A percentile compares a stretch with the other conserved stretches of the same genome.
Conservation (phyloP, 352 stramenopile genomes). For the Thraustotheca clavata region DNA sequence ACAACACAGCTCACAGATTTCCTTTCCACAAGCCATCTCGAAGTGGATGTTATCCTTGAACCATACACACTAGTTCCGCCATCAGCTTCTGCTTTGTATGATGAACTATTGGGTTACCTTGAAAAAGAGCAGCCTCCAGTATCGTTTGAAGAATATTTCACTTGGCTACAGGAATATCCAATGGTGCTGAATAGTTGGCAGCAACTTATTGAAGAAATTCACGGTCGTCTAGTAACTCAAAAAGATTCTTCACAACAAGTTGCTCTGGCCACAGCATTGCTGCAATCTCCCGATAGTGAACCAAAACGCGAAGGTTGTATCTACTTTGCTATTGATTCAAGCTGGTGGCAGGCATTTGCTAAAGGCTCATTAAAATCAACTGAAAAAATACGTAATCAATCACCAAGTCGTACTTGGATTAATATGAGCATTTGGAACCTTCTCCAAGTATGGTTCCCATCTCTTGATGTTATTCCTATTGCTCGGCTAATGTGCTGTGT, state of each 20-base stretch:
- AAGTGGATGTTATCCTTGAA: not conserved
- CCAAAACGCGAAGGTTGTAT: not conserved
- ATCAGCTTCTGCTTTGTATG: not conserved
- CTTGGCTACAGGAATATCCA: not conserved
- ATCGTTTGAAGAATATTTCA: conserved; percentile 9
- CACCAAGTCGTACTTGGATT: not conserved
- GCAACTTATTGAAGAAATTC: not conserved
- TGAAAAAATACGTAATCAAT: not conserved
- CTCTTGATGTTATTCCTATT: not conserved
- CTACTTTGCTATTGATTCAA: not conserved
- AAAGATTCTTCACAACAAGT: not conserved
- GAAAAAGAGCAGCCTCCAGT: not conserved
- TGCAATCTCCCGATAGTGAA: not conserved
- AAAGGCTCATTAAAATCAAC: not conserved
- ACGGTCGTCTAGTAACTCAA: not conserved
- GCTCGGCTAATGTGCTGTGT: not conserved
- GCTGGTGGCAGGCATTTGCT: not conserved
- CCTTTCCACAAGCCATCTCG: not conserved
- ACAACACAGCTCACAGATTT: not conserved
- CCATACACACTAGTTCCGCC: not conserved
- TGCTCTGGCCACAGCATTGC: not conserved
- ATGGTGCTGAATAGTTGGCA: not conserved
- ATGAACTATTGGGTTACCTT: not conserved
- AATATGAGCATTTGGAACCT: not conserved
- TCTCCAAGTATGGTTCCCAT: not conserved